Evolutionary conservation across 208 protist genomes (phyloP), one percentile per base, ranked within the genome.

Genomic region (Trypanosomatidae sp.): DNA sequence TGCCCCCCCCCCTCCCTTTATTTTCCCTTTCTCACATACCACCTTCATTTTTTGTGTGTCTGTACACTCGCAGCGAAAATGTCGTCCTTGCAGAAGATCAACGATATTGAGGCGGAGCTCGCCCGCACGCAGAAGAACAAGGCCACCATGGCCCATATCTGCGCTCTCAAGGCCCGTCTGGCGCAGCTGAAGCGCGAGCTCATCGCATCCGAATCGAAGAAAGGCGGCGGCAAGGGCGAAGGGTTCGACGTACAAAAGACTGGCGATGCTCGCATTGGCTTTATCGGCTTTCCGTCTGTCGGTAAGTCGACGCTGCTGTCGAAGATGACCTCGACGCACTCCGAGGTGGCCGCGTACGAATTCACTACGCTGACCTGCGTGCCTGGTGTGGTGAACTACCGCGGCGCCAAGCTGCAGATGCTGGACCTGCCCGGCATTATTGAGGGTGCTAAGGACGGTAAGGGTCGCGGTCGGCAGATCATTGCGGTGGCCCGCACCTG

Each of bases 351-450:
- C 50, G 97, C 96, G 22, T 99, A 99, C 85, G 99, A 99, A 85
- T 99, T 99, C 85, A 99, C 99, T 2, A 99, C 99, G 12, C 87
- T 99, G 22, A 99, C 98, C 3, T 99, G 98, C 79, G 98, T 99
- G 60, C 99, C 98, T 30, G 99, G 96, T 74, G 91, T 98, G 25
- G 93, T 97, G 53, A 86, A 78, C 43, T 98, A 99, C 87, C 99
- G 99, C 69, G 94, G 93, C 39, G 95, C 95, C 30, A 97, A 97
- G 84, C 82, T 98, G 69, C 95, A 99, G 86, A 96, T 99, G 87
- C 82, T 99, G 2, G 98, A 99, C 89, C 87, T 99, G 25, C 97
- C 98, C 62, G 96, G 99, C 92, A 99, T 99, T 81, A 99, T 99
- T 80, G 98, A 99, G 81, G 99, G 99, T 50, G 99, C 99, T 44